phyloP scores from a whole-genome alignment of 495 filamentous ascomycete species.

The Xylaria flabelliformis region DNA sequence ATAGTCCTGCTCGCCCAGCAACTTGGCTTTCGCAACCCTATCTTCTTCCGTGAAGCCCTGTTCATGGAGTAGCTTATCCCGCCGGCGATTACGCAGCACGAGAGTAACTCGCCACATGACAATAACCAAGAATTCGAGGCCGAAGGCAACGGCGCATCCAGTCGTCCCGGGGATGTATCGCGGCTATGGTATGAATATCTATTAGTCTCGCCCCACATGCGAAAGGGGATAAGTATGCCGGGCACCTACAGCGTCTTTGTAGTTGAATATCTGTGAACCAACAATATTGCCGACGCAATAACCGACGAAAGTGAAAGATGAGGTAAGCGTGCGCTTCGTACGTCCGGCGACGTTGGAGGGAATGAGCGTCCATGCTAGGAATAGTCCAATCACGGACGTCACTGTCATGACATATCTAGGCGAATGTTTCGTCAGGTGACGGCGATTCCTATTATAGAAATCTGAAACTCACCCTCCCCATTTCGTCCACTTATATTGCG shows the following conservation, averaged over 20 bases:
- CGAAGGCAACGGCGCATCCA: constrained; percentile 39
- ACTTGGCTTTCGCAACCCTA: constrained; percentile 36
- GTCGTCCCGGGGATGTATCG: constrained; percentile 39
- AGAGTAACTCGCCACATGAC: constrained; percentile 36
- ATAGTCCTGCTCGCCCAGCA: constrained; percentile 41
- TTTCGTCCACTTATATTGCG: constrained; percentile 41
- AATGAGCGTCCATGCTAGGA: constrained; percentile 42
- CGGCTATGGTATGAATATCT: constrained; percentile 22
- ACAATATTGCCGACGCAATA: constrained; percentile 65
- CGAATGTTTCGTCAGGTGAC: background rate
- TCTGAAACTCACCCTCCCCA: constrained; percentile 39
- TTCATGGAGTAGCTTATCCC: constrained; percentile 35
- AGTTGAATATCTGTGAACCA: constrained; percentile 64
- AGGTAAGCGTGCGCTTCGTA: constrained; percentile 43
- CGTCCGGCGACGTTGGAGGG: constrained; percentile 44
- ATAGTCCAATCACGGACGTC: constrained; percentile 32
- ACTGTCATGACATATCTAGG: constrained; percentile 41
- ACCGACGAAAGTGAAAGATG: constrained; percentile 50
- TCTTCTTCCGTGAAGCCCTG: constrained; percentile 40
- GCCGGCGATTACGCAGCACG: constrained; percentile 36
- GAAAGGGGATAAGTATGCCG: too few relatives aligned
- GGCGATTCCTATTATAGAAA: background rate
- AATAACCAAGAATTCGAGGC: constrained; percentile 37
- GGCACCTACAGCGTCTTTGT: constrained; percentile 30
- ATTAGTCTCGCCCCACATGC: background rate